Conservation (phyloP, 495 filamentous ascomycete species). For the Cudoniella acicularis region DNA sequence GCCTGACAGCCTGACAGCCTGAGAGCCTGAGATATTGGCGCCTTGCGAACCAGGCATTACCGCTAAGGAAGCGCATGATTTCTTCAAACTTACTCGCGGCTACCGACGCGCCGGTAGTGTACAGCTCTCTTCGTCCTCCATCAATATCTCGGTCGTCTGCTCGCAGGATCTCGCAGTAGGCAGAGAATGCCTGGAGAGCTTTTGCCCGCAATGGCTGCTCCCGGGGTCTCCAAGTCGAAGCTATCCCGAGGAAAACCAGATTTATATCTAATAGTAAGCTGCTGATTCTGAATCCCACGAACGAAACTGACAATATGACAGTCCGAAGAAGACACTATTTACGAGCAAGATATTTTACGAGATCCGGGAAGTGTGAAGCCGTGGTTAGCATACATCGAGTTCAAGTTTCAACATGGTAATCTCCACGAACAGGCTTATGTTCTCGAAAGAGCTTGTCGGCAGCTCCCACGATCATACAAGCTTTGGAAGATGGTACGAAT, state of each 20-base stretch:
- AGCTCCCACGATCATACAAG: slow-evolving; percentile 93
- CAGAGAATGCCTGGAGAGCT: slow-evolving; percentile 29
- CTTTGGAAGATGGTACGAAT: slow-evolving; percentile 88
- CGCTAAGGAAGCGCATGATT: slow-evolving; percentile 11
- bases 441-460: slow-evolving; percentile 85
- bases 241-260: slow-evolving; percentile 44
- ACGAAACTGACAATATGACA: slow-evolving; percentile 16
- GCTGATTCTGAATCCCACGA: neutral
- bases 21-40: neutral
- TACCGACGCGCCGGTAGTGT: slow-evolving; percentile 16
- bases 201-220: slow-evolving; percentile 27
- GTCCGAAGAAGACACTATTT: slow-evolving; percentile 86
- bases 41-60: slow-evolving; percentile 10
- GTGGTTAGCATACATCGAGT: slow-evolving; percentile 93
- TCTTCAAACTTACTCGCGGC: slow-evolving; percentile 22
- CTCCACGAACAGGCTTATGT: slow-evolving; percentile 91
- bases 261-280: slow-evolving; percentile 74
- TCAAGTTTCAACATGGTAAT: slow-evolving; percentile 83
- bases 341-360: slow-evolving; percentile 92
- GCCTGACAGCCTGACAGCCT: neutral
- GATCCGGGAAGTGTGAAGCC: slow-evolving; percentile 85
- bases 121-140: neutral
- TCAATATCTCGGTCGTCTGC: slow-evolving; percentile 11
- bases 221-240: slow-evolving; percentile 24
- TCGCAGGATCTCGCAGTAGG: slow-evolving; percentile 18